phyloP scores from a whole-genome alignment of 2,329 filamentous ascomycete species.

The Magnaporthiopsis poae region DNA sequence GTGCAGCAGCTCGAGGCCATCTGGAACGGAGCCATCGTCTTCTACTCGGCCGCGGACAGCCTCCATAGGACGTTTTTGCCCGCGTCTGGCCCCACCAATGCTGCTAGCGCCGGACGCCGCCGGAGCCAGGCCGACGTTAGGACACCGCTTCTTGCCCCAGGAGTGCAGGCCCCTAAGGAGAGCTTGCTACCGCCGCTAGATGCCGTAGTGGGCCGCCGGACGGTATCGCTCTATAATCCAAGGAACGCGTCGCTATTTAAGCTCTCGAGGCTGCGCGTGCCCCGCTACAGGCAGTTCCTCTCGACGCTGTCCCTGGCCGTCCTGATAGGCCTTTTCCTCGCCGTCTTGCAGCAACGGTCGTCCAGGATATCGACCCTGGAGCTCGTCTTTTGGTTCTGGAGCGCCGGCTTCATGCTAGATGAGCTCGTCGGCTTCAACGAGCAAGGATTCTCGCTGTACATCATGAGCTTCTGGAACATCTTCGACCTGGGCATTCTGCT shows the following conservation, averaged over 20 bases:
- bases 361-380: conserved; percentile 75
- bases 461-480: conserved; percentile 96
- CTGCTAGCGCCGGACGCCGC: conserved; percentile 15
- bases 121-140: conserved; percentile 30
- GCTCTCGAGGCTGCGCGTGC: conserved; percentile 78
- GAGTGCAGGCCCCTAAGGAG: conserved; percentile 16
- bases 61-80: conserved; percentile 55
- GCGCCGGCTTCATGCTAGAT: conserved; percentile 90
- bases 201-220: conserved; percentile 44
- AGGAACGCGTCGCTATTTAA: conserved; percentile 85
- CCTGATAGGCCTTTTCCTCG: conserved; percentile 73
- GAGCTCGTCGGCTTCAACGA: conserved; percentile 94
- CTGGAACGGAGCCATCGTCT: conserved; percentile 91
- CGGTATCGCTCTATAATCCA: conserved; percentile 81
- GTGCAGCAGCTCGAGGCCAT: conserved; percentile 94
- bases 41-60: conserved; percentile 78
- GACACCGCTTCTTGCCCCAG: conserved; percentile 40
- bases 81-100: conserved; percentile 18
- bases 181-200: not conserved
- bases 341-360: conserved; percentile 67
- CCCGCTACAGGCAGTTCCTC: conserved; percentile 81
- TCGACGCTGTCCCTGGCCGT: conserved; percentile 81
- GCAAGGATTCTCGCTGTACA: conserved; percentile 89
- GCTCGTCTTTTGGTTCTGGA: conserved; percentile 95
- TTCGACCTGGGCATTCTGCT: conserved; percentile 86